A percentile compares a stretch with the other conserved stretches of the same genome.
Conservation (phyloP, 179 eudicot genomes). For the Silene noctiflora region DNA sequence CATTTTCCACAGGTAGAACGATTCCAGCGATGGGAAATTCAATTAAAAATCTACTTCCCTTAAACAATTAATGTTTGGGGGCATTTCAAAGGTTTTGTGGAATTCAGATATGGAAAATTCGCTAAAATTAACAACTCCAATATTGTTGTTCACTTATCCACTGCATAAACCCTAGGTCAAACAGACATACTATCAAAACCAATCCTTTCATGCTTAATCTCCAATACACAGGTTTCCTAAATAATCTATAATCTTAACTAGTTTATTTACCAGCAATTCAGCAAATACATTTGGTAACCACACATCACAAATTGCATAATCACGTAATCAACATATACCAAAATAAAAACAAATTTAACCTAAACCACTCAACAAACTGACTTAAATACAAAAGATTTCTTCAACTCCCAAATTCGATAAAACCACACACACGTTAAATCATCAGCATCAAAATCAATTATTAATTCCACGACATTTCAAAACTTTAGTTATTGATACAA, state of each 20-base stretch:
- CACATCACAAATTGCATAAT: background rate
- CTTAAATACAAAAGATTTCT: background rate
- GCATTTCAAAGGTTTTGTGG: background rate
- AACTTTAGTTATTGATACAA: too few species aligned
- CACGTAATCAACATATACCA: background rate
- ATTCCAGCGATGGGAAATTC: background rate
- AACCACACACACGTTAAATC: too few species aligned
- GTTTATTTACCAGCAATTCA: background rate
- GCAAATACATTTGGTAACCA: background rate
- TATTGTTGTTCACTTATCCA: background rate
- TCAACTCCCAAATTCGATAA: background rate
- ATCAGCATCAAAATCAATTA: too few species aligned
- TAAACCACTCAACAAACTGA: background rate
- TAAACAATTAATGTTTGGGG: background rate
- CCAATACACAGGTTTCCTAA: background rate
- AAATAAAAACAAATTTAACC: background rate
- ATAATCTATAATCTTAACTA: background rate
- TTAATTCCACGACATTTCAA: too few species aligned
- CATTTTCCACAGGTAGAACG: background rate
- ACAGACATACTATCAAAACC: background rate
- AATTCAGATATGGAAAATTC: background rate
- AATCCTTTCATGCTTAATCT: background rate
- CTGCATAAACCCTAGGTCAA: conserved; percentile 5
- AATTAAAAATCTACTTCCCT: background rate
- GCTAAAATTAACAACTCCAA: background rate